phyloP scores from a whole-genome alignment of 2,329 filamentous ascomycete genomes.

The Corinectria fuckeliana region DNA sequence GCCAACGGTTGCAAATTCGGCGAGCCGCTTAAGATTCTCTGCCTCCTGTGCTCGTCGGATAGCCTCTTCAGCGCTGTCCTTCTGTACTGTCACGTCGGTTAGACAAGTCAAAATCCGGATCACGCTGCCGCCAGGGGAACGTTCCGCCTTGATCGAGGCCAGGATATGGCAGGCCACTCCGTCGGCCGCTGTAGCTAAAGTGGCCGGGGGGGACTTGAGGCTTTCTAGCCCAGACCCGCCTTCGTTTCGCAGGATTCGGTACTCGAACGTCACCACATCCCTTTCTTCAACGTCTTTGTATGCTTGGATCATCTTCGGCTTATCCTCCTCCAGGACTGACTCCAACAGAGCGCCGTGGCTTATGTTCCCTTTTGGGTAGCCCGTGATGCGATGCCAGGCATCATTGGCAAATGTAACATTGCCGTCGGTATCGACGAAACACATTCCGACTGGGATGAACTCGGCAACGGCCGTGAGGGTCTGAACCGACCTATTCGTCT shows the following conservation, averaged over 20 bases:
- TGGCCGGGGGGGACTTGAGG: slow-evolving; percentile 28
- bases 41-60: slow-evolving; percentile 57
- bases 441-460: slow-evolving; percentile 77
- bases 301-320: slow-evolving; percentile 46
- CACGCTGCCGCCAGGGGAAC: slow-evolving; percentile 50
- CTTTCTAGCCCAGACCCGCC: background rate
- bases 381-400: slow-evolving; percentile 64
- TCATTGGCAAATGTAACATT: slow-evolving; percentile 75
- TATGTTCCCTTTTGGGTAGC: slow-evolving; percentile 46
- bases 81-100: slow-evolving; percentile 59
- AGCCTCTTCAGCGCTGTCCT: slow-evolving; percentile 55
- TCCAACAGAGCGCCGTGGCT: slow-evolving; percentile 48
- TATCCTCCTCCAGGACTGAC: slow-evolving; percentile 56
- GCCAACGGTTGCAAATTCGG: slow-evolving; percentile 60
- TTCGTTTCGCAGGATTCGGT: slow-evolving; percentile 42
- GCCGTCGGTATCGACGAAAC: slow-evolving; percentile 70
- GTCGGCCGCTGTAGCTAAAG: slow-evolving; percentile 34
- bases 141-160: slow-evolving; percentile 56
- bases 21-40: slow-evolving; percentile 60
- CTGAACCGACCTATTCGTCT: slow-evolving; percentile 61
- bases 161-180: slow-evolving; percentile 51
- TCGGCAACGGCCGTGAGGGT: slow-evolving; percentile 75
- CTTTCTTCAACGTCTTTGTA: slow-evolving; percentile 49
- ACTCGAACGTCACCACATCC: slow-evolving; percentile 54
- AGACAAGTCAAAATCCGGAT: slow-evolving; percentile 56